Evolutionary conservation across 805 yeast species (phyloP), one percentile per base, ranked within the genome.

Genomic region (Yarrowia bubula): DNA sequence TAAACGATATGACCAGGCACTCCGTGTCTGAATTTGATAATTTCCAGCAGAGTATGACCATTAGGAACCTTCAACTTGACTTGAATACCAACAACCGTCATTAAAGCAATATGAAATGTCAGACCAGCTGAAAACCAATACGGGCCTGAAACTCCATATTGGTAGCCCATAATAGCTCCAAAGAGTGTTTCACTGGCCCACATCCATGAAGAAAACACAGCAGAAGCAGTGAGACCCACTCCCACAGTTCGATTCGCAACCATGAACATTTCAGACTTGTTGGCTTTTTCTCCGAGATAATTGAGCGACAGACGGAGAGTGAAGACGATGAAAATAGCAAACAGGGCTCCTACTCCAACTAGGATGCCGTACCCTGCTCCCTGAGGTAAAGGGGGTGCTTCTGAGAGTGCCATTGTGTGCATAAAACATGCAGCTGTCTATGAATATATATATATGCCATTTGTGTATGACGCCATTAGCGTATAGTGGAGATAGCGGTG

Each of bases 311-410:
- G 33, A 44, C 65, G 46, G 13, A 75, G 69, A 35, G 69, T 66
- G 37, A 73, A 66, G 28, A 81, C 73, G 72, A 73, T 73, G 31
- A 69, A 68, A 4, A 65, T 44, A 32, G 76, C 73, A 72, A 90
- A 90, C 28, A 86, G 86, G 48, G 86, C 82, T 43, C 96, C 96
- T 39, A 90, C 79, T 18, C 96, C 96, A 42, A 88, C 86, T 32
- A 90, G 88, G 66, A 90, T 85, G 33, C 88, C 96, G 70, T 90
- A 90, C 2, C 96, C 96, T 2, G 88, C 91, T 51, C 90, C 87
- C 75, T 67, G 68, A 50, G 62, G 62, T 1, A 55, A 48, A 31
- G 58, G 58, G 5, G 58, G 58, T 37, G 58, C 43, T 51, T 51
- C 58, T 22, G 58, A 37, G 43, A 51, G 38, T 3, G 58, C 35